phyloP scores from a whole-genome alignment of 2,329 filamentous ascomycete genomes.

The Helicocarpus griseus region DNA sequence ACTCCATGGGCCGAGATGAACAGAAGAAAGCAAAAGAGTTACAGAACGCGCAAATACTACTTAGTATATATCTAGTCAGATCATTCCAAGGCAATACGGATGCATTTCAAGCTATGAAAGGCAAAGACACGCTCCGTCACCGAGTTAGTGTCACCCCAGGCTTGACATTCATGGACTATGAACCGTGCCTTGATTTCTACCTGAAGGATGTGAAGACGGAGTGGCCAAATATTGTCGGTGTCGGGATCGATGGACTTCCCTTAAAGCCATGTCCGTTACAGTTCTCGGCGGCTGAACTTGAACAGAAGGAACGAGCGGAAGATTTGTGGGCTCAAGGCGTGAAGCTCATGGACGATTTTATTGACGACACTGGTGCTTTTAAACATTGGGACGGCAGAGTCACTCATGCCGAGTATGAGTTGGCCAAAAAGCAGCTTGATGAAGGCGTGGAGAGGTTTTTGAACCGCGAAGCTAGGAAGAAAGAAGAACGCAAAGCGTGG shows the following conservation, averaged over 20 bases:
- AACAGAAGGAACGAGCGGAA: constrained; percentile 15
- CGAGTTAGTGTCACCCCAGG: constrained; percentile 17
- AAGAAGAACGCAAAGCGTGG: constrained; percentile 16
- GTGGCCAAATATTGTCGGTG: constrained; percentile 14
- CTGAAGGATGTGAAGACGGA: constrained; percentile 15
- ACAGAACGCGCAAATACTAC: constrained; percentile 16
- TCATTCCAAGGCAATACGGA: constrained; percentile 12
- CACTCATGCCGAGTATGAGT: constrained; percentile 14
- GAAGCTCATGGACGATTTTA: constrained; percentile 16
- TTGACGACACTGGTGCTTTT: constrained; percentile 17
- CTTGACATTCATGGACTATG: constrained; percentile 16
- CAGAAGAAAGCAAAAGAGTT: constrained; percentile 16
- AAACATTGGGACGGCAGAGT: constrained; percentile 21
- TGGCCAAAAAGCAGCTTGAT: constrained; percentile 14
- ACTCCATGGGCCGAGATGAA: constrained; percentile 13
- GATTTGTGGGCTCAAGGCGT: constrained; percentile 18
- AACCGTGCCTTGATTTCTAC: constrained; percentile 14
- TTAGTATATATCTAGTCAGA: constrained; percentile 17
- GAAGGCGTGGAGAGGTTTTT: constrained; percentile 17
- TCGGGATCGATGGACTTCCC: constrained; percentile 5
- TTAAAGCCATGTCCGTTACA: constrained; percentile 13
- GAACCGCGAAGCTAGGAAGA: constrained; percentile 17
- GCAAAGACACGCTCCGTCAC: constrained; percentile 15
- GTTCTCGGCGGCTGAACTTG: constrained; percentile 12
- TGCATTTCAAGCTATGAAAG: constrained; percentile 15